Evolutionary conservation across 768 basidiomycete species (phyloP).

Genomic region (Coprinellus aureogranulatus): DNA sequence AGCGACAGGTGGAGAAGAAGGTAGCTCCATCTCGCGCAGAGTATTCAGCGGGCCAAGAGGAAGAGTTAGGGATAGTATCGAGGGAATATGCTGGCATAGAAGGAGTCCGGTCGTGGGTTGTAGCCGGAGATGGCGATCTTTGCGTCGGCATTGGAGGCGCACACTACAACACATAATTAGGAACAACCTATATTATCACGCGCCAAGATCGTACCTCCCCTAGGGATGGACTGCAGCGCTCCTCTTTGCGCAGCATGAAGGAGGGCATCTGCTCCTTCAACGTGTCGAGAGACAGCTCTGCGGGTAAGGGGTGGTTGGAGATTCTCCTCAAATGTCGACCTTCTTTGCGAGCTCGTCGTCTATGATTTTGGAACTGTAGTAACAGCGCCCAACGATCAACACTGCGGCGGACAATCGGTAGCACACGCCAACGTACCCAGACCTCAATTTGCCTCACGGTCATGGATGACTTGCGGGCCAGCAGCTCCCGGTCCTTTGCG

Average conservation of each 20-base stretch:
- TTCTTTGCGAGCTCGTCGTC: conserved; percentile 37
- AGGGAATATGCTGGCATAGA: no score
- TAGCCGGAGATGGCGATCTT: no score
- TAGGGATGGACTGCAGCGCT: neutral
- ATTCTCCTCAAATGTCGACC: conserved; percentile 21
- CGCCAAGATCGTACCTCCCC: neutral
- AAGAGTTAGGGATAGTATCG: no score
- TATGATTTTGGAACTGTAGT: conserved; percentile 57
- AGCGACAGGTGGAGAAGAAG: no score
- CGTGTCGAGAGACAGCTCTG: conserved; percentile 20
- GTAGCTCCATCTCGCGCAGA: no score
- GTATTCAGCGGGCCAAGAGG: no score
- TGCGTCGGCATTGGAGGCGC: no score
- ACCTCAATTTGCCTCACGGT: conserved; percentile 48
- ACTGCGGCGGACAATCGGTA: neutral
- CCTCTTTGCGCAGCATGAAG: conserved; percentile 15
- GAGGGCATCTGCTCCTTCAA: conserved; percentile 25
- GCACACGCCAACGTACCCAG: conserved; percentile 38
- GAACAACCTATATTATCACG: neutral
- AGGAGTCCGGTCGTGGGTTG: no score
- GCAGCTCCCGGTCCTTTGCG: conserved; percentile 30
- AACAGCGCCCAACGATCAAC: neutral
- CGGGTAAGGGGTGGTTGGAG: conserved; percentile 15
- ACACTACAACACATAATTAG: neutral
- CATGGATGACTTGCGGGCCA: conserved; percentile 47